A percentile compares a stretch with the other conserved stretches of the same genome.
These are phyloP conservation scores for Lepidium aucheri DNA, from an alignment of 345 rosid genomes.

Conservation along the genomic window DNA sequence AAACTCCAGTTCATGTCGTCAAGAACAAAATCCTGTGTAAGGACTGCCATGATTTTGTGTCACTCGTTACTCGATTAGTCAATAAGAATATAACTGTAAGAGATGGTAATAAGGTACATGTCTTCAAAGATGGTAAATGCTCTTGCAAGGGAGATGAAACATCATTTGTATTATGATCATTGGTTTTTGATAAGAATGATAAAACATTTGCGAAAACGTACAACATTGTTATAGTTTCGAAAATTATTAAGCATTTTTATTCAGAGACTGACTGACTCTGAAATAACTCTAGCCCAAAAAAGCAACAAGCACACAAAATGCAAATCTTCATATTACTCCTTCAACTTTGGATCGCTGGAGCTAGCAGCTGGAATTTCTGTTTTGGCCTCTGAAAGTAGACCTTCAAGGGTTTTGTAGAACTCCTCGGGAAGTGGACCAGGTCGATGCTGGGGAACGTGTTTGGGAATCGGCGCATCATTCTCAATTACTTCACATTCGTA, in stretches of 20 bases:
- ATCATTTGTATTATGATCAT: constrained; percentile 7
- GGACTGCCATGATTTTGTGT: constrained; percentile 29
- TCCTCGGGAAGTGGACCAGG: constrained; percentile 94
- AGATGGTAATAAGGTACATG: constrained; percentile 27
- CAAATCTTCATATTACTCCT: constrained; percentile 32
- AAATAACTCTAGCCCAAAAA: constrained; percentile 2
- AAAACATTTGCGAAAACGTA: constrained; percentile 13
- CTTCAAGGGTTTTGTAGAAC: constrained; percentile 72
- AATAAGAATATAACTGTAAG: constrained; percentile 29
- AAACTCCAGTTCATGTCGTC: constrained; percentile 13
- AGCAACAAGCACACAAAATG: constrained; percentile 8
- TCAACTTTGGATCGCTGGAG: constrained; percentile 40
- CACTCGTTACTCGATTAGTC: constrained; percentile 18
- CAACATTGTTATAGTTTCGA: constrained; percentile 5
- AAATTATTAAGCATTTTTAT: constrained; percentile 14
- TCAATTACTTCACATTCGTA: constrained; percentile 87
- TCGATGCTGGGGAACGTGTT: constrained; percentile 88
- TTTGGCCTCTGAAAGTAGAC: constrained; percentile 25
- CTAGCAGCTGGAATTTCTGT: constrained; percentile 34
- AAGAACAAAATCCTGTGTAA: constrained; percentile 27
- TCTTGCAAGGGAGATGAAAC: constrained; percentile 21
- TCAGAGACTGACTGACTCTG: constrained; percentile 4
- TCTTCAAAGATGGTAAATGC: constrained; percentile 28
- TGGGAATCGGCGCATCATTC: constrained; percentile 82
- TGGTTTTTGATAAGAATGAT: neutral